phyloP scores from a whole-genome alignment of 1,284 basidiomycete species.

The Ustilago bromivora region DNA sequence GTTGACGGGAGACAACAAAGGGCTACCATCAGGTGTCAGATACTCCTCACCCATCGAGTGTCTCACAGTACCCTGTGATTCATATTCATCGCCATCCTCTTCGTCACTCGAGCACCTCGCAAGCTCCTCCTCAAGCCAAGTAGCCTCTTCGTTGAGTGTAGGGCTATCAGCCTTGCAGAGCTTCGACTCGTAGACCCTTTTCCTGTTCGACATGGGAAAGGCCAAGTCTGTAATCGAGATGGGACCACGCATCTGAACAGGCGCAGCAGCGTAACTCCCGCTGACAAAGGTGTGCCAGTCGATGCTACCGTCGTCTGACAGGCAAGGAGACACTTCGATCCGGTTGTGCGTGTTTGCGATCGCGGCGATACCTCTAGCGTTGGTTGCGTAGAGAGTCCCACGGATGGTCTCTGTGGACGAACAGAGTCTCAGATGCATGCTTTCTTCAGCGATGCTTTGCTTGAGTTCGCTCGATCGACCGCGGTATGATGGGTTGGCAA shows the following conservation, averaged over 20 bases:
- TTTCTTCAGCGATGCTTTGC: conserved; percentile 41
- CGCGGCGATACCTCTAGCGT: background rate
- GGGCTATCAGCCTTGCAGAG: conserved; percentile 43
- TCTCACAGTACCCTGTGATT: conserved; percentile 9
- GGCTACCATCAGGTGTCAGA: conserved; percentile 36
- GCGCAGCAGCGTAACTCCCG: conserved; percentile 21
- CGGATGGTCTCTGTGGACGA: conserved; percentile 40
- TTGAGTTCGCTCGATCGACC: conserved; percentile 17
- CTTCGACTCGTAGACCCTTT: conserved; percentile 23
- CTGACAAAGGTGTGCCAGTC: conserved; percentile 43
- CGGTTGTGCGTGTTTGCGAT: conserved; percentile 7
- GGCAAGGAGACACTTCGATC: conserved; percentile 31
- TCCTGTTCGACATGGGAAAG: conserved; percentile 13
- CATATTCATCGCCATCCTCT: conserved; percentile 19
- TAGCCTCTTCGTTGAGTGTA: conserved; percentile 40
- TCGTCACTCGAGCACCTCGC: conserved; percentile 38
- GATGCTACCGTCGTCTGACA: conserved; percentile 17
- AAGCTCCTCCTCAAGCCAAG: conserved; percentile 50
- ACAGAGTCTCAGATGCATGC: conserved; percentile 14
- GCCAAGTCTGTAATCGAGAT: conserved; percentile 29
- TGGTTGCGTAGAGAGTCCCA: background rate
- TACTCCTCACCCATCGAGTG: conserved; percentile 30
- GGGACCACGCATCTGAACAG: conserved; percentile 8
- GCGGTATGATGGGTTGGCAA: conserved; percentile 5
- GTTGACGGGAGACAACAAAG: conserved; percentile 20